These are phyloP conservation scores for Annulohypoxylon bovei DNA, from an alignment of 495 filamentous ascomycete species.

Conservation along the genomic window DNA sequence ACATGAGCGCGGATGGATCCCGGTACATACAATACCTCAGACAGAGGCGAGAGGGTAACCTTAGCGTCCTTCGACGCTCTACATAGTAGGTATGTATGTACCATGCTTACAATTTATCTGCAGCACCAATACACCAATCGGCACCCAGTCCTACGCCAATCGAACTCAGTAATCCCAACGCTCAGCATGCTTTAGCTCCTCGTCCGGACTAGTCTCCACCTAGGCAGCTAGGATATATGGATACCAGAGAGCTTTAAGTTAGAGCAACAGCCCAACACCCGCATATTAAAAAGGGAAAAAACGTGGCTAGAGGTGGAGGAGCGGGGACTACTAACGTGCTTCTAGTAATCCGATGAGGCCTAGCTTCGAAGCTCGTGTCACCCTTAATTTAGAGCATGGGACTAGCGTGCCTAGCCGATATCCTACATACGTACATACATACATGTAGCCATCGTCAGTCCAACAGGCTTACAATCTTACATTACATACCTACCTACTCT, in stretches of 20 bases:
- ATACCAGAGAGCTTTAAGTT: constrained; percentile 10
- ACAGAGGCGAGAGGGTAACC: not conserved
- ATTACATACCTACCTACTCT: not conserved
- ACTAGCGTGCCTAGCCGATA: constrained; percentile 4
- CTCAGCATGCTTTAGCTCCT: constrained; percentile 16
- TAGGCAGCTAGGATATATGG: not conserved
- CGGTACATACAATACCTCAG: constrained; percentile 7
- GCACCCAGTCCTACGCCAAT: constrained; percentile 19
- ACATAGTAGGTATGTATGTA: no score
- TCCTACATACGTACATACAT: no score
- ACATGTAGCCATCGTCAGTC: not conserved
- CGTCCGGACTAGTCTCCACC: constrained; percentile 13
- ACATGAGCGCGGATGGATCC: constrained; percentile 14
- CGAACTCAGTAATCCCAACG: constrained; percentile 15
- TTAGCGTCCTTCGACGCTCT: constrained; percentile 5
- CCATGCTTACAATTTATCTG: constrained; percentile 38
- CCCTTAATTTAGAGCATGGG: constrained; percentile 38
- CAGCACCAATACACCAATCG: constrained; percentile 30
- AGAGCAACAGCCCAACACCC: constrained; percentile 20
- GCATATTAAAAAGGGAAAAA: constrained; percentile 27
- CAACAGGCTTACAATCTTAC: not conserved
- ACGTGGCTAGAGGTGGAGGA: constrained; percentile 43
- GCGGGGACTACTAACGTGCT: constrained; percentile 20
- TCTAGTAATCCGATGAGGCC: constrained; percentile 20
- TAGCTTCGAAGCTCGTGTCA: constrained; percentile 32